Evolutionary conservation across 169 alveolate species (phyloP), one percentile per base, ranked within the genome.

Genomic region (Plasmodium vivax): DNA sequence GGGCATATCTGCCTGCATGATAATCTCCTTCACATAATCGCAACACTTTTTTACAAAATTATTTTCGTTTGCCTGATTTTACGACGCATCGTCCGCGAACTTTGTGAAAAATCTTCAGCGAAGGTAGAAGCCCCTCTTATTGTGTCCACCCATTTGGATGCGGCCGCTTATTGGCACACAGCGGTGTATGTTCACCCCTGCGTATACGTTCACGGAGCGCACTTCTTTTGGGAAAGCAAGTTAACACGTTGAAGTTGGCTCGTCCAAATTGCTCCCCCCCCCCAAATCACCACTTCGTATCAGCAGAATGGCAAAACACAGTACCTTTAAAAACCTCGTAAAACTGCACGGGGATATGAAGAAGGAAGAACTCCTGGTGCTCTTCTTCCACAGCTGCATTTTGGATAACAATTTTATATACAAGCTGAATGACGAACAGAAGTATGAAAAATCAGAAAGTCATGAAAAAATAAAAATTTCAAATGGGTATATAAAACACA

Each of bases 401-500:
- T 92, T 92, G 62, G 92, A 92, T 51, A 47, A 71, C 51, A 54
- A 73, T 72, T 82, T 71, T 81, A 43, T 51, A n/a, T 82, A 80
- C 88, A 54, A 79, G 62, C 51, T 88, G 51, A 80, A 80, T 23
- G 56, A 81, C 23, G 90, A 88, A 81, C 27, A 80, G 23, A 73
- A 88, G 38, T 32, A 19, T 7, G 30, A 30, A 30, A 14, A 19
- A 47, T 45, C 32, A 43, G 82, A 62, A 47, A 74, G 71, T 82
- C 1, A 68, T 19, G 85, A 82, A n/a, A 82, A 82, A 36, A 72
- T 92, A n/a, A 9, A 81, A 72, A 43, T 82, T 23, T 32, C 83
- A 32, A 56, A 82, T 45, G 84, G 82, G 5, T 92, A 82, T 71
- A 73, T 92, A 82, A 92, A 82, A 92, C 84, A 92, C 75, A 73